A percentile compares a stretch with the other conserved stretches of the same genome.
Conservation (phyloP, 2,329 filamentous ascomycete genomes). For the Chaetomium sp. region DNA sequence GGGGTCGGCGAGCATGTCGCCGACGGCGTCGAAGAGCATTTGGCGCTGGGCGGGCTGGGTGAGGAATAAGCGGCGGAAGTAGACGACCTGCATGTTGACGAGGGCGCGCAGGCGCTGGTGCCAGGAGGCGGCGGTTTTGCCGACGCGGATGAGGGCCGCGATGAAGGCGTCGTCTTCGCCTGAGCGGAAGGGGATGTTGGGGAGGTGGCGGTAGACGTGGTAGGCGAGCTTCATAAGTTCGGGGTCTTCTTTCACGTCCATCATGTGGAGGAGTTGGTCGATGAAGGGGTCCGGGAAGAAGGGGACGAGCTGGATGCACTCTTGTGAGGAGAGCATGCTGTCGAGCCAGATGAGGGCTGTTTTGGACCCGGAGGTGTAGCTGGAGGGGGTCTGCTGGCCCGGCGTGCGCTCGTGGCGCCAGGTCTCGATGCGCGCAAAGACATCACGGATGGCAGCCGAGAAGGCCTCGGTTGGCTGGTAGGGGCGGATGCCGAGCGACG, state of each 20-base stretch:
- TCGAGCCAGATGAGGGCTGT: conserved; percentile 95
- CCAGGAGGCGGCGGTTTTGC: conserved; percentile 78
- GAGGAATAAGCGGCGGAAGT: conserved; percentile 92
- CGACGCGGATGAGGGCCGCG: conserved; percentile 77
- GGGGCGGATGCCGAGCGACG: conserved; percentile 76
- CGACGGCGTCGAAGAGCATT: conserved; percentile 83
- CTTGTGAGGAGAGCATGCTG: conserved; percentile 79
- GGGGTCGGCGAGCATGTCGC: conserved; percentile 83
- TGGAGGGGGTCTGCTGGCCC: conserved; percentile 86
- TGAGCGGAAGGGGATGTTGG: conserved; percentile 85
- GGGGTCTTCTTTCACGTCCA: conserved; percentile 98
- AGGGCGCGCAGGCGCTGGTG: conserved; percentile 91
- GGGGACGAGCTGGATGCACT: conserved; percentile 81
- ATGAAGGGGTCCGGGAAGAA: conserved; percentile 91
- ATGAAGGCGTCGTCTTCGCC: conserved; percentile 84
- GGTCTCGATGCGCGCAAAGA: conserved; percentile 73
- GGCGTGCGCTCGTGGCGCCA: conserved; percentile 82
- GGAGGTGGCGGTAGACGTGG: conserved; percentile 91
- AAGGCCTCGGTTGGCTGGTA: conserved; percentile 77
- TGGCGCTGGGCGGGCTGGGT: conserved; percentile 69
- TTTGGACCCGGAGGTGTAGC: conserved; percentile 94
- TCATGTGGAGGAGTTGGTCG: conserved; percentile 95
- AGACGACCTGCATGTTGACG: conserved; percentile 98
- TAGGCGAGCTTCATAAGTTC: conserved; percentile 93
- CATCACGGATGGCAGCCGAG: conserved; percentile 59